Conservation (phyloP, 192 early-diverging fungal genomes). For the Umbelopsis isabellina region DNA sequence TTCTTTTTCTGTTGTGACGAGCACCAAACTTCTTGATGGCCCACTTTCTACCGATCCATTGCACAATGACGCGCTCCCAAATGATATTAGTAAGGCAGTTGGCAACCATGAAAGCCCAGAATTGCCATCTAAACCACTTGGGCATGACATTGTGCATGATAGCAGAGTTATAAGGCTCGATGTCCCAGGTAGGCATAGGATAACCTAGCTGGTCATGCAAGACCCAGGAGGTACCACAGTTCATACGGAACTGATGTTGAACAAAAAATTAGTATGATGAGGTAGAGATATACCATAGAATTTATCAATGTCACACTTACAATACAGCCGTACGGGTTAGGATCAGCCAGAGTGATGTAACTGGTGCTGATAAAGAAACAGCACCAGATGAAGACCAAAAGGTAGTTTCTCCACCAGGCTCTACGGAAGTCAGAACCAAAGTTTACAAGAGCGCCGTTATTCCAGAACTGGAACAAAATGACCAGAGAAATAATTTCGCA, state of each 20-base stretch:
- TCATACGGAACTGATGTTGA: constrained; percentile 64
- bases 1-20: constrained; percentile 29
- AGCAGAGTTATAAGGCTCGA: constrained; percentile 65
- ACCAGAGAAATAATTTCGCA: constrained; percentile 64
- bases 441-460: constrained; percentile 70
- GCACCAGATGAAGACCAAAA: constrained; percentile 57
- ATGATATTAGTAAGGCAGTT: constrained; percentile 47
- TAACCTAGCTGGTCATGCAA: constrained; percentile 38
- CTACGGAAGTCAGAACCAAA: constrained; percentile 69
- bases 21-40: constrained; percentile 34
- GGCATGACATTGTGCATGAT: constrained; percentile 79
- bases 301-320: constrained; percentile 7
- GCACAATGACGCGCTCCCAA: constrained; percentile 57
- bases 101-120: constrained; percentile 55
- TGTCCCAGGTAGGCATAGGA: constrained; percentile 42
- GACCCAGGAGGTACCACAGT: constrained; percentile 65
- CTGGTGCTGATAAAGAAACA: constrained; percentile 54
- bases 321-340: constrained; percentile 55
- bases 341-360: constrained; percentile 56
- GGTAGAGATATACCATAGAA: not conserved
- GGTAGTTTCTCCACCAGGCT: constrained; percentile 65
- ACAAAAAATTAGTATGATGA: constrained; percentile 22
- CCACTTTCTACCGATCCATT: constrained; percentile 51
- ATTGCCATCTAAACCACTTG: constrained; percentile 55
- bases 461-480: constrained; percentile 72